Conservation (phyloP, 2,329 filamentous ascomycete genomes). For the Ceratocystis harringtonii region DNA sequence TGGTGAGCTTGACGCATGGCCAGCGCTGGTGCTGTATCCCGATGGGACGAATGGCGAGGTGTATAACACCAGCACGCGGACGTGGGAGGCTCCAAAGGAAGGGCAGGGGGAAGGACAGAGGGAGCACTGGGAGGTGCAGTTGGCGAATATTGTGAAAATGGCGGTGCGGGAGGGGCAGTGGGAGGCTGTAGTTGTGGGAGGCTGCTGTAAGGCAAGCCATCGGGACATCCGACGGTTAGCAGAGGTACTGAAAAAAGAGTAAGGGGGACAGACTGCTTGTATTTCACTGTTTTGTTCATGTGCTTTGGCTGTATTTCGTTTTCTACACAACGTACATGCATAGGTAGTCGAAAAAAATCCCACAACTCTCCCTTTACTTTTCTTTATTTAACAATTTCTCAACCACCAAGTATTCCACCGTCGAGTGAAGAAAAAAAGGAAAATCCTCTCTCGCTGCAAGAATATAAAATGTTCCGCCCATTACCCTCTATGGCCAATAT, state of each 20-base stretch:
- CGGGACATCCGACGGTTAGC: slow-evolving; percentile 23
- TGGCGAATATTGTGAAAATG: slow-evolving; percentile 28
- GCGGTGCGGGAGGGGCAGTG: slow-evolving; percentile 28
- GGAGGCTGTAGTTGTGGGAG: slow-evolving; percentile 35
- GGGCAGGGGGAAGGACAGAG: slow-evolving; percentile 14
- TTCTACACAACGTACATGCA: too few relatives aligned
- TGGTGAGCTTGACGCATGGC: slow-evolving; percentile 28
- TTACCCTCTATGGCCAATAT: too few relatives aligned
- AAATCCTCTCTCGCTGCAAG: too few relatives aligned
- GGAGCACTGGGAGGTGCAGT: slow-evolving; percentile 32
- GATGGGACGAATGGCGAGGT: slow-evolving; percentile 54
- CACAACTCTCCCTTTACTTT: too few relatives aligned
- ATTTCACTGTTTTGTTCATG: too few relatives aligned
- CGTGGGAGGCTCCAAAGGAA: slow-evolving; percentile 34
- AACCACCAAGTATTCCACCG: too few relatives aligned
- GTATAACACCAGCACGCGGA: slow-evolving; percentile 48
- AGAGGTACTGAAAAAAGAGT: neutral
- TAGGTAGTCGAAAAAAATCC: too few relatives aligned
- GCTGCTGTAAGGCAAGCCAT: slow-evolving; percentile 36
- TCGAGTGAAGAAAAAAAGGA: too few relatives aligned
- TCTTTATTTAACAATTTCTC: too few relatives aligned
- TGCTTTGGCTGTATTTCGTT: too few relatives aligned
- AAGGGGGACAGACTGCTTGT: neutral
- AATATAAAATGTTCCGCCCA: too few relatives aligned
- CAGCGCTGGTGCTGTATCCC: slow-evolving; percentile 48